Percentiles rank a stretch among this genome's conserved stretches.
These are phyloP conservation scores for Ophiostoma ips DNA, from an alignment of 2,329 filamentous ascomycete genomes.

Conservation along the genomic window DNA sequence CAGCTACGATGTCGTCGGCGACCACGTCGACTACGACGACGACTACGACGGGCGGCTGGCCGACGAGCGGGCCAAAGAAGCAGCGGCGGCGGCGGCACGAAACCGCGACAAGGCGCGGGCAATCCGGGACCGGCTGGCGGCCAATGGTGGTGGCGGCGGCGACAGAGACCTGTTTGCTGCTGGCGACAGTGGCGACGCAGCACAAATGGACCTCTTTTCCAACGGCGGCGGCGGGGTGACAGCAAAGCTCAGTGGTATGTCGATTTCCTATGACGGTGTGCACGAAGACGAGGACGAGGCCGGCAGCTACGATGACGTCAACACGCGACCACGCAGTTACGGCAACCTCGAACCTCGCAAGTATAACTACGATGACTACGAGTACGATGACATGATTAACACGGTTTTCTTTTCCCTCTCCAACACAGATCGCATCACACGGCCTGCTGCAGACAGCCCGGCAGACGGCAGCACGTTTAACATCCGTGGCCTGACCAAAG, in stretches of 20 bases:
- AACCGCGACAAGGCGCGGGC: constrained; percentile 31
- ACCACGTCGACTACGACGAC: too few relatives aligned
- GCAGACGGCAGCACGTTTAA: constrained; percentile 24
- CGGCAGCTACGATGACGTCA: neutral
- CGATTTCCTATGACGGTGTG: constrained; percentile 6
- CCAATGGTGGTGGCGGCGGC: constrained; percentile 26
- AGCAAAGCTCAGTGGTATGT: constrained; percentile 15
- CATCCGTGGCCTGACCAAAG: constrained; percentile 43
- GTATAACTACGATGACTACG: neutral
- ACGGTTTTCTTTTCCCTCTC: too few relatives aligned
- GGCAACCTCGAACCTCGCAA: neutral
- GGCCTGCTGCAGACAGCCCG: constrained; percentile 12
- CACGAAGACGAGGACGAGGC: neutral
- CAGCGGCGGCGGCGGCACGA: constrained; percentile 16
- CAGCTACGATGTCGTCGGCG: too few relatives aligned
- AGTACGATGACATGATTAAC: constrained; percentile 11
- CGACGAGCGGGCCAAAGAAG: constrained; percentile 14
- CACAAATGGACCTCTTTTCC: neutral
- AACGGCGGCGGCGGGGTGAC: constrained; percentile 17
- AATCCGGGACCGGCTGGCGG: constrained; percentile 28
- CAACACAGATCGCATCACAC: constrained; percentile 23
- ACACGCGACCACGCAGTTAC: neutral
- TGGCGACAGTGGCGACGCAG: neutral
- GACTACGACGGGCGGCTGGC: constrained; percentile 17
- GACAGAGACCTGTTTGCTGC: constrained; percentile 23